Percentiles rank a stretch among this genome's conserved stretches.
These are phyloP conservation scores for Diutina catenulata DNA, from an alignment of 1,139 yeast species.

Conservation along the genomic window DNA sequence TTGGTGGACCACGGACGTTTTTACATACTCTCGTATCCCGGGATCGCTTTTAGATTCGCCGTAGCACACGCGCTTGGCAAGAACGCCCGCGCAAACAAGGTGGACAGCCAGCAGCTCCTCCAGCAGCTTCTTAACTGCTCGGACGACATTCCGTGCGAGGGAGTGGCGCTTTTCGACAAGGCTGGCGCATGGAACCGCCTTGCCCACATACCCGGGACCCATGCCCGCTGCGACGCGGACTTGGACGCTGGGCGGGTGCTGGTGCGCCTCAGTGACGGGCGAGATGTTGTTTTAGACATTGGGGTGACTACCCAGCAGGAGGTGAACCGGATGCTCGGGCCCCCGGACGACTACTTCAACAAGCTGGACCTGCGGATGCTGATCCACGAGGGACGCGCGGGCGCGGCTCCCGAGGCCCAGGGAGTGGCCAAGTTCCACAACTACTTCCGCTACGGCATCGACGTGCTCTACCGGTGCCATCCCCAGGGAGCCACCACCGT, in stretches of 20 bases:
- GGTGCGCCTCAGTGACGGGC: neutral
- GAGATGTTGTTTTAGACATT: conserved; percentile 9
- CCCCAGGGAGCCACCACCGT: conserved; percentile 17
- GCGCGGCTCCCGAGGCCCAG: conserved; percentile 11
- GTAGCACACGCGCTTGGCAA: conserved; percentile 14
- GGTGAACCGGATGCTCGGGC: conserved; percentile 35
- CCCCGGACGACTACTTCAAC: conserved; percentile 42
- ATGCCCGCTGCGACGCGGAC: neutral
- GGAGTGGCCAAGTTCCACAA: conserved; percentile 36
- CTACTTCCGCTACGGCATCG: conserved; percentile 42
- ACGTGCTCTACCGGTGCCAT: conserved; percentile 36
- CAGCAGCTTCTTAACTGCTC: conserved; percentile 20
- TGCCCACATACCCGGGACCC: neutral
- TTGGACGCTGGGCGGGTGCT: neutral
- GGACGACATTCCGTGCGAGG: conserved; percentile 23
- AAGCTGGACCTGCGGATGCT: conserved; percentile 34
- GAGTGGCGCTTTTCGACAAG: conserved; percentile 22
- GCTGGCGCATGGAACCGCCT: neutral
- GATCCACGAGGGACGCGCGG: no score
- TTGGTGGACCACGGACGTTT: conserved; percentile 10
- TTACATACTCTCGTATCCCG: conserved; percentile 44
- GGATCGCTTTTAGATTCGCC: conserved; percentile 36
- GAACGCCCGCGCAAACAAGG: conserved; percentile 9
- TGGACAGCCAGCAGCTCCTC: conserved; percentile 13
- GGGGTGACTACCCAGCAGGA: conserved; percentile 41